Evolutionary conservation across 2,329 filamentous ascomycete genomes (phyloP).

Genomic region (Xenosphaeropsis pyriputrescens): DNA sequence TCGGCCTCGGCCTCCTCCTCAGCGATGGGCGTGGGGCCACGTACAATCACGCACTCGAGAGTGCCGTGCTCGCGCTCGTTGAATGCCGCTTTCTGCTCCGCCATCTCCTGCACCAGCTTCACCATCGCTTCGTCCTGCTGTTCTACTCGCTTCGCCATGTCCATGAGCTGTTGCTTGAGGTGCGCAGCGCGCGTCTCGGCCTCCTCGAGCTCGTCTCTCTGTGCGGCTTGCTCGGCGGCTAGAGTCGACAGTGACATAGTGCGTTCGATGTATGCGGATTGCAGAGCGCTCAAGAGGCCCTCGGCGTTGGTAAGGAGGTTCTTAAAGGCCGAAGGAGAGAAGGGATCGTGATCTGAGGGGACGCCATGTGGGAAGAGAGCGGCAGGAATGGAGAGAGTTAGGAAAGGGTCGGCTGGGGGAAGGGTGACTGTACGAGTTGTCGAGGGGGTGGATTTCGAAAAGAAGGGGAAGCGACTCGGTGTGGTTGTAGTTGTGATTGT

Average conservation of each 20-base stretch:
- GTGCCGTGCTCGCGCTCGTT: conserved; percentile 13
- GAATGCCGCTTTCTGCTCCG: conserved; percentile 29
- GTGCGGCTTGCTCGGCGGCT: conserved; percentile 34
- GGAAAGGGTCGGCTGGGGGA: conserved; percentile 31
- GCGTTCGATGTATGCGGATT: conserved; percentile 40
- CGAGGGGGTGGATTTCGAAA: conserved; percentile 12
- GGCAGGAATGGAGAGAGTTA: conserved; percentile 36
- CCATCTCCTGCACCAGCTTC: conserved; percentile 32
- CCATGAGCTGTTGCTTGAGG: conserved; percentile 44
- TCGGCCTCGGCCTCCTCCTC: conserved; percentile 16
- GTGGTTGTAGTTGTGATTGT: conserved; percentile 3
- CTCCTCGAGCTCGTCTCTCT: conserved; percentile 40
- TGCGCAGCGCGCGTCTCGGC: conserved; percentile 34
- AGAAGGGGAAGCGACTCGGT: conserved; percentile 10
- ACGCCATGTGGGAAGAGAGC: conserved; percentile 33
- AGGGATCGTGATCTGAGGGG: conserved; percentile 29
- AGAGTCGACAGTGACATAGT: conserved; percentile 34
- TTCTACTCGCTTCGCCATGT: conserved; percentile 35
- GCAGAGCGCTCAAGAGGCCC: conserved; percentile 38
- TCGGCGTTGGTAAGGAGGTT: conserved; percentile 43
- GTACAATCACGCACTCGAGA: too few relatives aligned
- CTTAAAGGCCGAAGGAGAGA: conserved; percentile 44
- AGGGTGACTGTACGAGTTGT: conserved; percentile 8
- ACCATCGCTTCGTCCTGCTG: conserved; percentile 38
- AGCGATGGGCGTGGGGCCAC: conserved; percentile 3